Evolutionary conservation across 1,284 basidiomycete genomes (phyloP).

Genomic region (Inonotus obliquus): DNA sequence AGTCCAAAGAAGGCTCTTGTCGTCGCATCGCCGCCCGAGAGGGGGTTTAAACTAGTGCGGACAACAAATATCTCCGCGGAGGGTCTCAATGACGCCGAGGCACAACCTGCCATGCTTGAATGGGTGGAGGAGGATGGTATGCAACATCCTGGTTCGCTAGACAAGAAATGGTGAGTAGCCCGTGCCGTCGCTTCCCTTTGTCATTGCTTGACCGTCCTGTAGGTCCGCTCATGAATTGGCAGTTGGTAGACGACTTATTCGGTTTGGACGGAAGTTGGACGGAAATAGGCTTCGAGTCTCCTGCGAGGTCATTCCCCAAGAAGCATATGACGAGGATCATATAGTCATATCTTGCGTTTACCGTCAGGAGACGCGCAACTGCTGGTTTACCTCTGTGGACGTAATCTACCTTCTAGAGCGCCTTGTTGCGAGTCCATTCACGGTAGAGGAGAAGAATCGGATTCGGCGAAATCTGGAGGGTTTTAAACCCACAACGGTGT

Average conservation of each 20-base stretch:
- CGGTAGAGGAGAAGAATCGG: conserved; percentile 94
- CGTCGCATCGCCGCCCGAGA: neutral
- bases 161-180: conserved; percentile 15
- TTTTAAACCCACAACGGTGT: conserved; percentile 85
- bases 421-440: conserved; percentile 79
- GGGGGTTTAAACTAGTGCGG: conserved; percentile 8
- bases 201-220: conserved; percentile 37
- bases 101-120: conserved; percentile 10
- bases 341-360: conserved; percentile 88
- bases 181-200: neutral
- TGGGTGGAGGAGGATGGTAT: conserved; percentile 20
- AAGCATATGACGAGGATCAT: conserved; percentile 51
- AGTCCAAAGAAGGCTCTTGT: conserved; percentile 1
- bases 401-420: conserved; percentile 91
- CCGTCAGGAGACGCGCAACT: conserved; percentile 71
- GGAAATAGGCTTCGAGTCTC: conserved; percentile 59
- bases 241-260: conserved; percentile 66
- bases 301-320: conserved; percentile 55
- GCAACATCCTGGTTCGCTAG: conserved; percentile 13
- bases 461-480: conserved; percentile 93
- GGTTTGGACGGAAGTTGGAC: conserved; percentile 59
- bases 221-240: conserved; percentile 53
- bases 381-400: conserved; percentile 92
- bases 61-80: conserved; percentile 1
- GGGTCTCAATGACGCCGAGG: neutral